A percentile compares a stretch with the other conserved stretches of the same genome.
These are phyloP conservation scores for Staphylotrichum longicolle DNA, from an alignment of 495 filamentous ascomycete genomes.

Conservation along the genomic window DNA sequence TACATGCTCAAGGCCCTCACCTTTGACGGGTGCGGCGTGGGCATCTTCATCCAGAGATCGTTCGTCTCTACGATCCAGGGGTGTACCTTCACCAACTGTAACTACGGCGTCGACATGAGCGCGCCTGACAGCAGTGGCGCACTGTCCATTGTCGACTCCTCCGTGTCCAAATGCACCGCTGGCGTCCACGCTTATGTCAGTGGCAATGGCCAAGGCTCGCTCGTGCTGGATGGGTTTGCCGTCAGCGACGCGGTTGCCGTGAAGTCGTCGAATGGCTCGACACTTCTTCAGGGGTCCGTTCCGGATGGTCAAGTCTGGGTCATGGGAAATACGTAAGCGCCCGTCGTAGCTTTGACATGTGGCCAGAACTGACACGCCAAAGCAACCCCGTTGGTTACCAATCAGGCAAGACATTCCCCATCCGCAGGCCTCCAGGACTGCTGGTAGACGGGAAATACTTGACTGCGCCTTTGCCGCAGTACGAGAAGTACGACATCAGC, in stretches of 20 bases:
- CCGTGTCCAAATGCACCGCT: slow-evolving; percentile 44
- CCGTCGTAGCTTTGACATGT: neutral
- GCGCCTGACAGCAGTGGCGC: slow-evolving; percentile 41
- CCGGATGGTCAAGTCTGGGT: slow-evolving; percentile 28
- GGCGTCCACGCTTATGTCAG: slow-evolving; percentile 43
- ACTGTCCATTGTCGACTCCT: slow-evolving; percentile 51
- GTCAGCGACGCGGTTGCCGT: slow-evolving; percentile 25
- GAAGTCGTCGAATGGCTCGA: slow-evolving; percentile 22
- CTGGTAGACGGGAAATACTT: slow-evolving; percentile 38
- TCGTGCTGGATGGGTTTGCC: slow-evolving; percentile 53
- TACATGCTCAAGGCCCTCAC: slow-evolving; percentile 50
- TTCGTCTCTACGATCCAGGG: slow-evolving; percentile 34
- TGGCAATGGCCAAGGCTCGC: slow-evolving; percentile 46
- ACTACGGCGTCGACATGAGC: slow-evolving; percentile 55
- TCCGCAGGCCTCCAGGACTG: slow-evolving; percentile 29
- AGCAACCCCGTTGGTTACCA: slow-evolving; percentile 34
- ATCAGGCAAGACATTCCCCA: slow-evolving; percentile 31
- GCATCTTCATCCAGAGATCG: slow-evolving; percentile 24
- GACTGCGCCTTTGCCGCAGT: slow-evolving; percentile 37
- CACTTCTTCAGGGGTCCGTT: slow-evolving; percentile 23
- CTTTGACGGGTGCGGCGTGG: slow-evolving; percentile 41
- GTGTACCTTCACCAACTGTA: slow-evolving; percentile 49
- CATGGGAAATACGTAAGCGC: slow-evolving; percentile 31
- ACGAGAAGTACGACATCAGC: slow-evolving; percentile 34
- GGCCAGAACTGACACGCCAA: slow-evolving; percentile 1